Conservation (phyloP, 2,329 filamentous ascomycete species). For the Aureobasidium sp. region DNA sequence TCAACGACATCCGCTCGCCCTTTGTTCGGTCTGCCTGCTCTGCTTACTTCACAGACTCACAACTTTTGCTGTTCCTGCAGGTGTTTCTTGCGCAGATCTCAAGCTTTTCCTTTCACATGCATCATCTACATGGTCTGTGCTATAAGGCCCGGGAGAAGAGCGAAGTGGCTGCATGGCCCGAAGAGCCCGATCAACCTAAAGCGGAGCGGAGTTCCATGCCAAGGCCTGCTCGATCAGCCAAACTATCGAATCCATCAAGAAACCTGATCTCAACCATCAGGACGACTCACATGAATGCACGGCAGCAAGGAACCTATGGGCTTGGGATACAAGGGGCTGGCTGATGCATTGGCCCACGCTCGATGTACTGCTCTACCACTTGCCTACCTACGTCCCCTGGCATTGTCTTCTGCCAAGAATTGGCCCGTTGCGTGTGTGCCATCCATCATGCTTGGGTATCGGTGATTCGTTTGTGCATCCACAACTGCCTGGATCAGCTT, state of each 20-base stretch:
- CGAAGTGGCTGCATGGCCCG: conserved; percentile 9
- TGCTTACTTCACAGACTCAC: not conserved
- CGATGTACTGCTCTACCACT: not conserved
- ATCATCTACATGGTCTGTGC: conserved; percentile 7
- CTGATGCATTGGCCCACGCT: not conserved
- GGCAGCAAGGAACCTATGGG: not conserved
- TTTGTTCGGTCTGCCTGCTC: not conserved
- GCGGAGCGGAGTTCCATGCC: not conserved
- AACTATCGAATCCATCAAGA: conserved; percentile 4
- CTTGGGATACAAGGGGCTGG: not conserved
- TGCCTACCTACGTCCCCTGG: not conserved
- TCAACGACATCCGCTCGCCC: not conserved
- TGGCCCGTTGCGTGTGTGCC: not conserved
- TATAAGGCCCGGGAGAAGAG: conserved; percentile 9
- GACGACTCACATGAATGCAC: not conserved
- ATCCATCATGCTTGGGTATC: not conserved
- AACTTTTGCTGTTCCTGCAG: not conserved
- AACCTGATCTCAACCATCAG: not conserved
- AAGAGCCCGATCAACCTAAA: conserved; percentile 4
- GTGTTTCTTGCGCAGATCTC: not conserved
- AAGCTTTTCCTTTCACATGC: conserved; percentile 11
- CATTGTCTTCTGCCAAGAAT: not conserved
- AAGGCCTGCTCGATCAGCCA: not conserved
- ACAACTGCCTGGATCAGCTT: not conserved
- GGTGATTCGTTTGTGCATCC: not conserved